Percentiles rank a stretch among this genome's conserved stretches.
These are phyloP conservation scores for Pythium utonaiense DNA, from an alignment of 352 stramenopile species.

Conservation along the genomic window DNA sequence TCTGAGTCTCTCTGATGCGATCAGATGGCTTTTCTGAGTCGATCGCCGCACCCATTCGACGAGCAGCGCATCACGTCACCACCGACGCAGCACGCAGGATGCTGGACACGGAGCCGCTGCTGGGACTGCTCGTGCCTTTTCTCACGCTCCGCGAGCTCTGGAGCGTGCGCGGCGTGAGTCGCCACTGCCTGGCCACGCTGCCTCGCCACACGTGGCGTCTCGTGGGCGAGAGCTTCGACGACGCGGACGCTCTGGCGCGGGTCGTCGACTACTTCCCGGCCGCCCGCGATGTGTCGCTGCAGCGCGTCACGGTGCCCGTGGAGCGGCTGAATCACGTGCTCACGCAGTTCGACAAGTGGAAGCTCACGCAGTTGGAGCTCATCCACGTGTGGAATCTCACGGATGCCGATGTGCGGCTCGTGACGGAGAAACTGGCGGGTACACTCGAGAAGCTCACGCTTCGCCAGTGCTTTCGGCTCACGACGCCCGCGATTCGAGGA, in stretches of 20 bases:
- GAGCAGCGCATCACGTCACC: neutral
- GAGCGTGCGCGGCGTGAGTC: conserved; percentile 28
- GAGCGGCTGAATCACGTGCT: conserved; percentile 34
- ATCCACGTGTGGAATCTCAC: conserved; percentile 42
- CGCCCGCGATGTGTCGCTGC: conserved; percentile 35
- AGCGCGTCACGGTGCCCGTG: conserved; percentile 29
- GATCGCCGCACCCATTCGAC: neutral
- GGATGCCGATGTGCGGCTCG: conserved; percentile 40
- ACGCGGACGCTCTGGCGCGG: conserved; percentile 21
- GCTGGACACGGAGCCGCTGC: conserved; percentile 21
- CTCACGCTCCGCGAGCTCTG: conserved; percentile 44
- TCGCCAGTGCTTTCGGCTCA: conserved; percentile 56
- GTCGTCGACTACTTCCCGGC: conserved; percentile 36
- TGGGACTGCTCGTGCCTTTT: conserved; percentile 45
- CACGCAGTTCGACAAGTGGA: conserved; percentile 17
- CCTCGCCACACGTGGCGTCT: conserved; percentile 44
- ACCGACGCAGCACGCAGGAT: too few species aligned
- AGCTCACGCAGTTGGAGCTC: conserved; percentile 43
- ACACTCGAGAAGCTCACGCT: conserved; percentile 46
- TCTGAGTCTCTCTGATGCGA: neutral
- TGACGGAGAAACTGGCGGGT: conserved; percentile 27
- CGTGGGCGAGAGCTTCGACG: conserved; percentile 28
- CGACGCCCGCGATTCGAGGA: conserved; percentile 36
- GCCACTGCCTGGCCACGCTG: conserved; percentile 24
- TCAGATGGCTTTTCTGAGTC: neutral